Conservation (phyloP, 805 yeast genomes). For the Ogataea degrootiae region DNA sequence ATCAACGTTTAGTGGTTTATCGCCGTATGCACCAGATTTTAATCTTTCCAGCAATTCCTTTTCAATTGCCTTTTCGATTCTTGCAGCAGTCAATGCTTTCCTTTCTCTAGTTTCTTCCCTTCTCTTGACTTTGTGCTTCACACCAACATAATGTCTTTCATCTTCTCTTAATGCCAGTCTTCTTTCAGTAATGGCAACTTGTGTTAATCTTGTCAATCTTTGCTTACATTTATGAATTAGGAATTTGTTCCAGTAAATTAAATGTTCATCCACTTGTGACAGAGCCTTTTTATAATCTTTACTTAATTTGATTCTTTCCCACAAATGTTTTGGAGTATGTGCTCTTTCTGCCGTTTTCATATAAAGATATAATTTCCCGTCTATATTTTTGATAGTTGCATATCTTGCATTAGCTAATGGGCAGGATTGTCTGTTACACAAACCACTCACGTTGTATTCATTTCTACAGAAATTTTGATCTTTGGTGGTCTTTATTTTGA, state of each 20-base stretch:
- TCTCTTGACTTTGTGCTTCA: slow-evolving; percentile 89
- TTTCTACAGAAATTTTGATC: slow-evolving; percentile 92
- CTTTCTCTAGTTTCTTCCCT: slow-evolving; percentile 93
- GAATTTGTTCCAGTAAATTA: slow-evolving; percentile 91
- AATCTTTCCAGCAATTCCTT: slow-evolving; percentile 90
- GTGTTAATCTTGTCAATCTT: slow-evolving; percentile 89
- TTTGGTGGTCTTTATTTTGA: slow-evolving; percentile 82
- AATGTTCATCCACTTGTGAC: slow-evolving; percentile 80
- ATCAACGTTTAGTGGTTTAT: slow-evolving; percentile 94
- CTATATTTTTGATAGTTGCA: slow-evolving; percentile 79
- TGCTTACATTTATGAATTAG: slow-evolving; percentile 92
- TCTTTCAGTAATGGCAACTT: slow-evolving; percentile 93
- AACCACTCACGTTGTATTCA: slow-evolving; percentile 92
- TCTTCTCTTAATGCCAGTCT: slow-evolving; percentile 88
- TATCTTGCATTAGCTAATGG: slow-evolving; percentile 93
- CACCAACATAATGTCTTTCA: slow-evolving; percentile 90
- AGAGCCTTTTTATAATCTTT: slow-evolving; percentile 87
- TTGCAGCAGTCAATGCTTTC: slow-evolving; percentile 94
- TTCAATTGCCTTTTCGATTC: slow-evolving; percentile 93
- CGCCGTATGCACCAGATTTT: slow-evolving; percentile 98
- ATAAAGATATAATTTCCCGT: slow-evolving; percentile 76
- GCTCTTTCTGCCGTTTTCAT: slow-evolving; percentile 98
- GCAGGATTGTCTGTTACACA: slow-evolving; percentile 90
- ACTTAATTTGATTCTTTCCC: slow-evolving; percentile 92
- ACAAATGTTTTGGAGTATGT: slow-evolving; percentile 86